phyloP scores from a whole-genome alignment of 495 filamentous ascomycete genomes.

The Neohortaea acidophila region DNA sequence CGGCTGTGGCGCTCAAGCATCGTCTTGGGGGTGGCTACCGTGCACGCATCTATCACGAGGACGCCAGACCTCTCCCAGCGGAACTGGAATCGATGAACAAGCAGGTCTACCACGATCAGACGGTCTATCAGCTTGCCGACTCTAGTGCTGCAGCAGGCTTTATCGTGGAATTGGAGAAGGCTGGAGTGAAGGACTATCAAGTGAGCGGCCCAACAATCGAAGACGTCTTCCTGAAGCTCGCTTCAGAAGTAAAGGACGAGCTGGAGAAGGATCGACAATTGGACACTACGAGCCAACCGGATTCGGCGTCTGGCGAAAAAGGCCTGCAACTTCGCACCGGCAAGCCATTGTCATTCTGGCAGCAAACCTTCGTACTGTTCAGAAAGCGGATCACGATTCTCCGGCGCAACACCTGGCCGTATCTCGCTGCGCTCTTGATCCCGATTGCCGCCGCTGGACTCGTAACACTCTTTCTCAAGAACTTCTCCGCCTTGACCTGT shows the following conservation, averaged over 20 bases:
- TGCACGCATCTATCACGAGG: constrained; percentile 48
- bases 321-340: constrained; percentile 47
- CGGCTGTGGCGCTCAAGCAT: constrained; percentile 24
- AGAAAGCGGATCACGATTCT: constrained; percentile 62
- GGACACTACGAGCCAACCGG: background rate
- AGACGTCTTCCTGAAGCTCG: constrained; percentile 59
- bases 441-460: constrained; percentile 63
- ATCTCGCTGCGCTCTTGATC: constrained; percentile 51
- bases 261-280: constrained; percentile 10
- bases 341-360: constrained; percentile 42
- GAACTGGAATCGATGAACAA: constrained; percentile 39
- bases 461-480: constrained; percentile 53
- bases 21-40: constrained; percentile 46
- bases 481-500: constrained; percentile 32
- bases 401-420: constrained; percentile 60
- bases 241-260: constrained; percentile 41
- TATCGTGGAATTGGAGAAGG: constrained; percentile 48
- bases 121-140: constrained; percentile 49
- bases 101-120: constrained; percentile 49
- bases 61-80: constrained; percentile 31
- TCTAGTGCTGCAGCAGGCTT: constrained; percentile 48
- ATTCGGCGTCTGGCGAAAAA: constrained; percentile 10
- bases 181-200: constrained; percentile 24
- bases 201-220: constrained; percentile 56
- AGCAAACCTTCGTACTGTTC: constrained; percentile 59